Base-by-base conservation (phyloP, 179 eudicot genomes). In the Beta corolliflora region DNA sequence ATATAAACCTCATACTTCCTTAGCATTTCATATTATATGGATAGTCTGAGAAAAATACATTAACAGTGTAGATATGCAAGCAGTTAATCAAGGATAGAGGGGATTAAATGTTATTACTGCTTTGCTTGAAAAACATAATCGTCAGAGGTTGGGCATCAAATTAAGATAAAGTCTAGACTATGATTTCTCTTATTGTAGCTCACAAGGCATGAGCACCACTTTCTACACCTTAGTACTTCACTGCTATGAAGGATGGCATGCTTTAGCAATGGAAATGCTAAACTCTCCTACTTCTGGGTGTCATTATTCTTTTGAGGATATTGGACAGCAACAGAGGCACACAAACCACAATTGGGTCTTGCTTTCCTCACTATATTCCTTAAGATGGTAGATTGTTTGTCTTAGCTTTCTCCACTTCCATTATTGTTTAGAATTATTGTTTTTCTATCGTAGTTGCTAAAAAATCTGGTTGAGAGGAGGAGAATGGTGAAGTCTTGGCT, bases 391-490 rank as follows among this genome's bases (percentile, higher is more conserved):
- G 25, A 2, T 44, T 44, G 53, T 14, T 41, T 69, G 15, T 10
- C 14, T 69, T 7, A 9, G 53, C 8, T 69, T 44, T 72, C 60
- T 21, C 9, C 56, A 71, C 18, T 58, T 58, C n/a, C 45, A 73
- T 66, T 8, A 29, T 14, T 77, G 25, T 79, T 81, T 52, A 53
- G 41, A 75, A 76, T 56, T 14, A n/a, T 52, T 46, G 25, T 72
- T 53, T 52, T 46, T 54, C 71, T 31, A 25, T 64, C 16, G 15
- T 61, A 95, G 99, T 85, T 96, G 87, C 94, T 96, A 58, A 92
- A 90, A 81, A 87, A 88, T 87, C 83, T 96, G 91, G 99, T 96
- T 44, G 97, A 92, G 83, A 89, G 98, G 75, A 91, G 99, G 86
- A 91, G 88, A 88, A 65, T 25, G 89, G 97, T 93, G 36, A 96